A percentile compares a stretch with the other conserved stretches of the same genome.
Evolutionary conservation across 2,329 filamentous ascomycete species (phyloP).

Genomic region (Aspergillus brasiliensis): DNA sequence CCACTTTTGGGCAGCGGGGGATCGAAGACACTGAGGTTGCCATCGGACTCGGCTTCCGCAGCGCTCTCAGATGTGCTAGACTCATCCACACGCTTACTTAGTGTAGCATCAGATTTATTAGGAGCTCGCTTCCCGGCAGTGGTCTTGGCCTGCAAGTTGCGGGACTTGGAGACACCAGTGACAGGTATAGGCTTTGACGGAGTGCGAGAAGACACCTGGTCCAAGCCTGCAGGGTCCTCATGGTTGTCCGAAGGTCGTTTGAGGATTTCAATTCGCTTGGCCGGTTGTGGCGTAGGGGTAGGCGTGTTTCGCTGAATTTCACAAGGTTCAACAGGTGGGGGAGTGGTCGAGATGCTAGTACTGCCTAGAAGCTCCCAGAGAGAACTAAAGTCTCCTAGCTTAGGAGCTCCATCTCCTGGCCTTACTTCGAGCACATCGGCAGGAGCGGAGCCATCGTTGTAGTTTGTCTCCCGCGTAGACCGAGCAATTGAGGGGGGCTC

Average conservation of each 20-base stretch:
- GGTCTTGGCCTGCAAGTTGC: neutral
- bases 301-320: neutral
- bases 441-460: conserved; percentile 10
- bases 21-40: conserved; percentile 35
- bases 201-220: conserved; percentile 1
- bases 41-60: conserved; percentile 34
- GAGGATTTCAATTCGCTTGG: conserved; percentile 21
- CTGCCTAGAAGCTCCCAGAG: conserved; percentile 45
- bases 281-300: conserved; percentile 6
- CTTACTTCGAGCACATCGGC: neutral
- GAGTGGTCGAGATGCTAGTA: conserved; percentile 13
- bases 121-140: conserved; percentile 6
- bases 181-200: conserved; percentile 11
- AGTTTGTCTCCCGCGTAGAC: conserved; percentile 8
- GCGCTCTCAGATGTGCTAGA: conserved; percentile 29
- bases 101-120: conserved; percentile 7
- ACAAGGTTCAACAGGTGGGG: conserved; percentile 6
- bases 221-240: neutral
- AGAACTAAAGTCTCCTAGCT: conserved; percentile 48
- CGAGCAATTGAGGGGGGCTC: conserved; percentile 12
- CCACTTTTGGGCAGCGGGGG: conserved; percentile 22
- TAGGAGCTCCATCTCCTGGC: conserved; percentile 14
- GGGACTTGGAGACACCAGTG: conserved; percentile 3
- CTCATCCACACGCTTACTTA: conserved; percentile 12
- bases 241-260: conserved; percentile 17